Evolutionary conservation across 2,329 filamentous ascomycete species (phyloP).

Genomic region (Purpureocillium lavendulum): DNA sequence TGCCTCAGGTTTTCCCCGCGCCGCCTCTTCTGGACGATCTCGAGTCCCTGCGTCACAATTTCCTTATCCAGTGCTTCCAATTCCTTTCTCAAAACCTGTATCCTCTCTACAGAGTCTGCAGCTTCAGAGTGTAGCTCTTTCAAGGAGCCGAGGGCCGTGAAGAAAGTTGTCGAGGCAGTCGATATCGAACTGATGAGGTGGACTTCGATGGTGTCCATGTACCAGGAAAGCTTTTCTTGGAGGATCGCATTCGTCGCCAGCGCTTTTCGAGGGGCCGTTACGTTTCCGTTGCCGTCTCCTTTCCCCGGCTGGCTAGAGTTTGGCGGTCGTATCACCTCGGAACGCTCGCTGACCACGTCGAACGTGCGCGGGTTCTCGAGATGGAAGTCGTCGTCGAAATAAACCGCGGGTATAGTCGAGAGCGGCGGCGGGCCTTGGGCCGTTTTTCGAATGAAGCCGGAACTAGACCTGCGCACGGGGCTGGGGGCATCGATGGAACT

Average conservation of each 20-base stretch:
- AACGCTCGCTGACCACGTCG: constrained; percentile 91
- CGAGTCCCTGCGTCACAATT: constrained; percentile 75
- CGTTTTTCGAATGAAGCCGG: constrained; percentile 46
- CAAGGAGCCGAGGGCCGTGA: constrained; percentile 83
- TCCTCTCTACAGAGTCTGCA: constrained; percentile 80
- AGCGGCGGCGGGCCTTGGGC: constrained; percentile 72
- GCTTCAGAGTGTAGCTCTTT: constrained; percentile 89
- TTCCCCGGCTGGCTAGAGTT: constrained; percentile 47
- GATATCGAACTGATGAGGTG: constrained; percentile 96
- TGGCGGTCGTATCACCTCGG: constrained; percentile 77
- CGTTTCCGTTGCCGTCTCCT: constrained; percentile 45
- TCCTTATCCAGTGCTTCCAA: constrained; percentile 75
- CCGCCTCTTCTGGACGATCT: constrained; percentile 75
- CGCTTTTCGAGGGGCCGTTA: constrained; percentile 63
- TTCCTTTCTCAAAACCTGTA: constrained; percentile 72
- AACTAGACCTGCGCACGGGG: constrained; percentile 34
- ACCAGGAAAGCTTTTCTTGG: constrained; percentile 98
- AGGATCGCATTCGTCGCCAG: constrained; percentile 94
- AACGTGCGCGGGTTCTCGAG: constrained; percentile 95
- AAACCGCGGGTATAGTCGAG: constrained; percentile 85
- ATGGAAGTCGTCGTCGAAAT: constrained; percentile 92
- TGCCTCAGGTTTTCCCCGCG: constrained; percentile 78
- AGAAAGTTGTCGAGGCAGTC: constrained; percentile 91
- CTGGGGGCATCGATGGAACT: constrained; percentile 39
- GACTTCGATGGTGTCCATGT: constrained; percentile 98